Evolutionary conservation across 345 rosid species (phyloP), one percentile per base, ranked within the genome.

Genomic region (Acer campestre): DNA sequence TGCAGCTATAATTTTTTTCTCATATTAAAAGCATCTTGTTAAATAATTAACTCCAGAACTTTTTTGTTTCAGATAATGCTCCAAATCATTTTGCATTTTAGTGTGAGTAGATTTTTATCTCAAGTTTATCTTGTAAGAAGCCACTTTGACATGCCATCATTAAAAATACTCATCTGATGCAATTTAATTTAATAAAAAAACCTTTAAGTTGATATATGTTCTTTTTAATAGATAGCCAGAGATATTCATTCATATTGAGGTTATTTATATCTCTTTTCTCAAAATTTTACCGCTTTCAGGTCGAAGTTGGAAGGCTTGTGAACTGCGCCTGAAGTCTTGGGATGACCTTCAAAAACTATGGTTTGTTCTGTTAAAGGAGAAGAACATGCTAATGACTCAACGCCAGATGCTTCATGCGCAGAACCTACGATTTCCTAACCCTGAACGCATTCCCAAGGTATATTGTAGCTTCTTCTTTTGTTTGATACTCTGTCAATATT

Each of bases 361-460:
- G 98, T 90, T 83, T 72, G 98, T 96, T 80, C 82, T 96, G 29
- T 80, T 96, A 10, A 94, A 96, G 81, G 98, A 96, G 92, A 96
- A 92, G 75, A 96, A 96, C 86, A 91, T 94, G 99, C 82, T 96
- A 86, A 92, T 92, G 97, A 91, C 95, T 78, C 99, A 96, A 75
- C 91, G 92, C 23, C 98, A 96, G 88, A 89, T 94, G 99, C 98
- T 96, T 85, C 91, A 94, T 76, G 83, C 98, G 0, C 92, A 94
- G 79, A 97, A 89, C 84, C 83, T 97, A 67, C 84, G 85, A 71
- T 97, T 97, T 78, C 95, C 98, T 10, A 92, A 92, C 87, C 99
- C 98, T 66, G 99, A 97, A 80, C 98, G 99, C 80, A 72, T 92
- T 66, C 95, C 98, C n/a, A 94, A 96, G 97, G 98, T 92, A 84